phyloP scores from a whole-genome alignment of 768 basidiomycete genomes.

The Suillus clintonianus region DNA sequence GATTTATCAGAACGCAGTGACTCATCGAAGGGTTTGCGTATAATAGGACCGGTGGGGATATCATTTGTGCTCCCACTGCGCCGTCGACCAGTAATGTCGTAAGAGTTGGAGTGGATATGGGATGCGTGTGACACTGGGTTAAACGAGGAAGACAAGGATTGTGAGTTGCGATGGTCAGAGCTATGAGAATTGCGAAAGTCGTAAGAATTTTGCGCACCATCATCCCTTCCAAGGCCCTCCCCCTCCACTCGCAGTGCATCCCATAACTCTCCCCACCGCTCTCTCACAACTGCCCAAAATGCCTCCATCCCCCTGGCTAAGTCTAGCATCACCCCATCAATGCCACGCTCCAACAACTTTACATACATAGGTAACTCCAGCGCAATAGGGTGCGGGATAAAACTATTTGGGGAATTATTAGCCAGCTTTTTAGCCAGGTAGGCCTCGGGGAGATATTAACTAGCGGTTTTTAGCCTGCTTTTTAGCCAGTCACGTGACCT shows the following conservation, averaged over 20 bases:
- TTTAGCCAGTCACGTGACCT: too few species aligned
- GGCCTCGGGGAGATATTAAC: too few species aligned
- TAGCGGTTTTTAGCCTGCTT: too few species aligned
- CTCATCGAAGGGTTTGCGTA: conserved; percentile 38
- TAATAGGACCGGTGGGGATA: conserved; percentile 17
- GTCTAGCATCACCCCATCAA: conserved; percentile 50
- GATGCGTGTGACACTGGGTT: neutral
- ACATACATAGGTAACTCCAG: conserved; percentile 72
- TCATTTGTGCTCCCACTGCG: conserved; percentile 28
- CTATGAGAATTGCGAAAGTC: neutral
- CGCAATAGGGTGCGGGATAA: too few species aligned
- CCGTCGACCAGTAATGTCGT: conserved; percentile 17
- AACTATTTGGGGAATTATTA: too few species aligned
- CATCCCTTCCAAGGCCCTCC: conserved; percentile 63
- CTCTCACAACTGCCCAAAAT: conserved; percentile 62
- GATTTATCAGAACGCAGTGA: conserved; percentile 45
- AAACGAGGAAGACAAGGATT: neutral
- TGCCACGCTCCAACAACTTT: conserved; percentile 57
- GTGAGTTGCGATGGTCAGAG: neutral
- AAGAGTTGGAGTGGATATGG: neutral
- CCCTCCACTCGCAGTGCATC: conserved; percentile 75
- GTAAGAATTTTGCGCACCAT: conserved; percentile 10
- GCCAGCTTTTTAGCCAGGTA: too few species aligned
- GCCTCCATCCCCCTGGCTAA: conserved; percentile 58
- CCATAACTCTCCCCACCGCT: conserved; percentile 82